A percentile compares a stretch with the other conserved stretches of the same genome.
Evolutionary conservation across 129 eudicot genomes (phyloP).

Genomic region (Calendula officinalis): DNA sequence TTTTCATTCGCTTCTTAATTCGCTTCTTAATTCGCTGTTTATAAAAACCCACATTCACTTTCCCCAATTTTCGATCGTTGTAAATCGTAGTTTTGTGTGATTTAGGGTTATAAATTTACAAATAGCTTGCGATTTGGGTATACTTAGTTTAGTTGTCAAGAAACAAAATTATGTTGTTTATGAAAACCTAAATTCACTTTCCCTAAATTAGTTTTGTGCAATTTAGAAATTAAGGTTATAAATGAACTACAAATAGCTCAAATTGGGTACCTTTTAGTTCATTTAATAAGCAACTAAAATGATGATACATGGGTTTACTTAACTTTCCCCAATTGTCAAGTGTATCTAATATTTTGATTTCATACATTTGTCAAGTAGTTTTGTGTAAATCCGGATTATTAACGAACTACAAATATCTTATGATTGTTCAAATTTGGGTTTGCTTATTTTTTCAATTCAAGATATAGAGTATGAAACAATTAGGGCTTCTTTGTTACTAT

Average conservation of each 20-base stretch:
- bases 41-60: conserved; percentile 9
- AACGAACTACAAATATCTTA: not conserved
- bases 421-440: not conserved
- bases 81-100: not conserved
- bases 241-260: not conserved
- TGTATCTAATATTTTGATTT: too few species aligned
- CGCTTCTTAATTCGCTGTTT: not conserved
- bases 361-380: not conserved
- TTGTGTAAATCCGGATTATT: conserved; percentile 7
- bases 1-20: not conserved
- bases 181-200: conserved; percentile 5
- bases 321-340: too few species aligned
- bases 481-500: not conserved
- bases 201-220: conserved; percentile 17
- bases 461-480: not conserved
- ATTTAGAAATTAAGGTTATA: not conserved
- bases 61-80: conserved; percentile 7
- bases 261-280: not conserved
- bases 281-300: not conserved
- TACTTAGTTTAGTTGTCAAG: not conserved
- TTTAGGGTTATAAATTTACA: not conserved
- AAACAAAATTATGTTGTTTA: not conserved
- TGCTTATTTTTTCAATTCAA: not conserved
- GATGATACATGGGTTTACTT: not conserved
- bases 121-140: not conserved